Percentiles rank a stretch among this genome's conserved stretches.
Conservation (phyloP, 2,329 filamentous ascomycete genomes). For the Didymella lethalis region DNA sequence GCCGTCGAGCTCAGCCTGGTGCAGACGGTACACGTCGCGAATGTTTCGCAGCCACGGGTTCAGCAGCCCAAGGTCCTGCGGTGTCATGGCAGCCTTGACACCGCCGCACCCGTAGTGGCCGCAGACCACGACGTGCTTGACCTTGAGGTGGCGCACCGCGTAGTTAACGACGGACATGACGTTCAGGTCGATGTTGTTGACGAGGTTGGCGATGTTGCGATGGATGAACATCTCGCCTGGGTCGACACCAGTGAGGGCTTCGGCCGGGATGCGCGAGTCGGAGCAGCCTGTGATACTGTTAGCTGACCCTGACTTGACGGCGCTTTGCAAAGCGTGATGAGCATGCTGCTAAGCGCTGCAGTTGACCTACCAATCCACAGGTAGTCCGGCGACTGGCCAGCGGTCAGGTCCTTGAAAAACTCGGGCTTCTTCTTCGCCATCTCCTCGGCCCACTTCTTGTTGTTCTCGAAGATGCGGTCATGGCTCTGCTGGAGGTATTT, state of each 20-base stretch:
- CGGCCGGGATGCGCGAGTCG: constrained; percentile 52
- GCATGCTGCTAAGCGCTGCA: neutral
- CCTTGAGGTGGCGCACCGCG: constrained; percentile 55
- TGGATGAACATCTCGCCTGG: constrained; percentile 48
- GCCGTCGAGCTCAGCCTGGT: constrained; percentile 72
- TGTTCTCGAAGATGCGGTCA: constrained; percentile 73
- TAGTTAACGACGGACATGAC: constrained; percentile 54
- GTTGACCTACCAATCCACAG: constrained; percentile 57
- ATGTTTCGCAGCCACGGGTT: constrained; percentile 80
- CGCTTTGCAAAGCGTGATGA: neutral
- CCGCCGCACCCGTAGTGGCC: constrained; percentile 74
- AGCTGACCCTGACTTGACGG: constrained; percentile 7
- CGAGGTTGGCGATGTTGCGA: constrained; percentile 50
- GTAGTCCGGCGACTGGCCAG: constrained; percentile 74
- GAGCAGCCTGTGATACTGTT: constrained; percentile 44
- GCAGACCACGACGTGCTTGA: constrained; percentile 74
- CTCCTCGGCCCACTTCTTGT: constrained; percentile 69
- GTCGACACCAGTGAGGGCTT: constrained; percentile 52
- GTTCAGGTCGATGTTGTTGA: constrained; percentile 52
- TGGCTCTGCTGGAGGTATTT: constrained; percentile 69
- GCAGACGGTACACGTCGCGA: constrained; percentile 74
- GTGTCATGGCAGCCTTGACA: constrained; percentile 68
- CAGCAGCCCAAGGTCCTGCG: constrained; percentile 72
- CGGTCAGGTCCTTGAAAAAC: constrained; percentile 70
- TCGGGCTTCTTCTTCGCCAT: constrained; percentile 67